phyloP scores from a whole-genome alignment of 2,329 filamentous ascomycete species.

The Mycosphaerella sp. region DNA sequence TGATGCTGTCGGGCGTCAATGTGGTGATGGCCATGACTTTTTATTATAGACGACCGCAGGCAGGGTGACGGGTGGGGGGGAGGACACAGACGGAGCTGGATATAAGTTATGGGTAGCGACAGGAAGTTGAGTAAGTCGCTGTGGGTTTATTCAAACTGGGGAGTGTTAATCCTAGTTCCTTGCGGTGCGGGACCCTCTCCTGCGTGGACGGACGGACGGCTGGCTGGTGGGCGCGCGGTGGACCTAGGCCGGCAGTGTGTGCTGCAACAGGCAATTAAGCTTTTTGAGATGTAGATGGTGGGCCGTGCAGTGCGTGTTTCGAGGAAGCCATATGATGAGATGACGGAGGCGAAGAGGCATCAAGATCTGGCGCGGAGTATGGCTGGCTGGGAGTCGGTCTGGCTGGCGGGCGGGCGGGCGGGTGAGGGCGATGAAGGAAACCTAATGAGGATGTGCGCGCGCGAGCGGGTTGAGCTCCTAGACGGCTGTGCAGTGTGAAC shows the following conservation, averaged over 20 bases:
- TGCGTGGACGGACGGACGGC: not conserved
- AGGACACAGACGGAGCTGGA: not conserved
- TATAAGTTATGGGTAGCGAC: slow-evolving; percentile 4
- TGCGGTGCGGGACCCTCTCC: not conserved
- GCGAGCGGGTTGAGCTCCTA: not conserved
- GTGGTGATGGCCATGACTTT: slow-evolving; percentile 3
- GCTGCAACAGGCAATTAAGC: not conserved
- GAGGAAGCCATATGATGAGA: slow-evolving; percentile 1
- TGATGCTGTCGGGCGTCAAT: slow-evolving; percentile 1
- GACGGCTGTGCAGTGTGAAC: not conserved
- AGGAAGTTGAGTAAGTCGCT: slow-evolving; percentile 1
- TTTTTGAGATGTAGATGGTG: not conserved
- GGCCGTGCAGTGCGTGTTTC: not conserved
- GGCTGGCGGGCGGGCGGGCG: too few species aligned
- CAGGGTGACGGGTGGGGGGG: slow-evolving; percentile 11
- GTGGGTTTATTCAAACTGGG: not conserved
- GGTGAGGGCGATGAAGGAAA: not conserved
- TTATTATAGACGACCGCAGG: not conserved
- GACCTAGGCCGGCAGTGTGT: slow-evolving; percentile 2
- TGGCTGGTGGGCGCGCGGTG: too few species aligned
- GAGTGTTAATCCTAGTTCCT: not conserved
- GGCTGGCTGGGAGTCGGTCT: too few species aligned
- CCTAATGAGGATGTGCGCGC: too few species aligned
- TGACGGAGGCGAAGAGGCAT: not conserved
- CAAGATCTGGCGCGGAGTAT: not conserved